These are phyloP conservation scores for Pythium insidiosum DNA, from an alignment of 352 stramenopile genomes.

Conservation along the genomic window DNA sequence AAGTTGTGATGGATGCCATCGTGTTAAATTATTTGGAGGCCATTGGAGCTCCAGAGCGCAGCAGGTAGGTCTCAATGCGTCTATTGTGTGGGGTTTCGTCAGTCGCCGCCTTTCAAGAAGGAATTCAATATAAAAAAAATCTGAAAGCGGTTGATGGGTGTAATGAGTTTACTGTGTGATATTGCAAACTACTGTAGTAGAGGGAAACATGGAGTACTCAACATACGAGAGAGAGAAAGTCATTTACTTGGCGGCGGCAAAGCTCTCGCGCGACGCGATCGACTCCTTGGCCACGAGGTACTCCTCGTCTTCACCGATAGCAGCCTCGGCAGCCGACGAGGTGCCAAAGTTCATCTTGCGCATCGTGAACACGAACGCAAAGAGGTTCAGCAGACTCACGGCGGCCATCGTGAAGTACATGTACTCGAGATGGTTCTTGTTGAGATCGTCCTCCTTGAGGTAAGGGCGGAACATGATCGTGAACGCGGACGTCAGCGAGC, in stretches of 20 bases:
- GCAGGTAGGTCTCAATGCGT: too few species aligned
- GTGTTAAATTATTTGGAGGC: too few species aligned
- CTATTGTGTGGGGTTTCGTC: too few species aligned
- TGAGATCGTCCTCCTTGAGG: slow-evolving; percentile 39
- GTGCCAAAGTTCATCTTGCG: slow-evolving; percentile 54
- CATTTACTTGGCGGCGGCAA: slow-evolving; percentile 14
- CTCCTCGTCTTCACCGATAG: neutral
- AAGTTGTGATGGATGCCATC: too few species aligned
- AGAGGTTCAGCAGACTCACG: slow-evolving; percentile 42
- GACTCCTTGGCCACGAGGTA: slow-evolving; percentile 14
- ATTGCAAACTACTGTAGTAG: neutral
- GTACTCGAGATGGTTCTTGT: slow-evolving; percentile 58
- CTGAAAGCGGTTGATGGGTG: too few species aligned
- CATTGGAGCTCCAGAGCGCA: too few species aligned
- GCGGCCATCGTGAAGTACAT: slow-evolving; percentile 53
- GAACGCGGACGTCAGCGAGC: slow-evolving; percentile 47
- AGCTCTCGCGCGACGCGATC: slow-evolving; percentile 9
- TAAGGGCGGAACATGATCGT: slow-evolving; percentile 59
- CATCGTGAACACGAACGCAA: slow-evolving; percentile 40
- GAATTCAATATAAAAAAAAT: too few species aligned
- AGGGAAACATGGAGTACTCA: too few species aligned
- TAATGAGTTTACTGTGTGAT: too few species aligned
- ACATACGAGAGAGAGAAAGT: neutral
- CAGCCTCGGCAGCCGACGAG: slow-evolving; percentile 7
- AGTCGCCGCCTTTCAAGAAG: too few species aligned